Conservation (phyloP, 129 eudicot species). For the Glebionis coronaria region DNA sequence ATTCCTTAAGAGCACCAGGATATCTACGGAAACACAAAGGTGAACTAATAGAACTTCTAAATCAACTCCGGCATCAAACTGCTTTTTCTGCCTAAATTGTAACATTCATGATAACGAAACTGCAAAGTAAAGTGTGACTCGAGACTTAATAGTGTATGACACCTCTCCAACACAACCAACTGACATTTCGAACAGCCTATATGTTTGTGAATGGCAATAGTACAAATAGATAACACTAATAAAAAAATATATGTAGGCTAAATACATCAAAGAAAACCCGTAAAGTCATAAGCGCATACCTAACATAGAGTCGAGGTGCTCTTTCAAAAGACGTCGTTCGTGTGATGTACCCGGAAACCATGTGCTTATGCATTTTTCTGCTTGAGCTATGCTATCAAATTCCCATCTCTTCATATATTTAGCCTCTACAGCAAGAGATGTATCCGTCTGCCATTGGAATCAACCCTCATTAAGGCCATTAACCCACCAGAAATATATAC, state of each 20-base stretch:
- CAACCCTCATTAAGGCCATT: neutral
- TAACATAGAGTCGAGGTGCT: constrained; percentile 52
- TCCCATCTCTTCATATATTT: constrained; percentile 95
- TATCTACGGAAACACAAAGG: too few species aligned
- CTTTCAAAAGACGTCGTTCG: constrained; percentile 57
- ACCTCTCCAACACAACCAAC: too few species aligned
- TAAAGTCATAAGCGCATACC: constrained; percentile 38
- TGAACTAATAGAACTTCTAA: too few species aligned
- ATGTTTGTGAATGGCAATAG: too few species aligned
- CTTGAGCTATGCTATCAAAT: constrained; percentile 88
- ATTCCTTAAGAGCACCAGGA: too few species aligned
- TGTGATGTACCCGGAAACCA: constrained; percentile 78
- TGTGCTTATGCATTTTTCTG: constrained; percentile 53
- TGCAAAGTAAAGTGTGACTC: too few species aligned
- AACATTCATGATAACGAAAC: too few species aligned
- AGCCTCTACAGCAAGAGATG: constrained; percentile 84
- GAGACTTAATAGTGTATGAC: too few species aligned
- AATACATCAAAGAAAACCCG: neutral
- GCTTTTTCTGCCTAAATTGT: too few species aligned
- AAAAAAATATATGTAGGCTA: neutral
- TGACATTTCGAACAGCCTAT: too few species aligned
- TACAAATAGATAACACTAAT: neutral
- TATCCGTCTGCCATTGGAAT: constrained; percentile 69
- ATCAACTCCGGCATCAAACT: too few species aligned
- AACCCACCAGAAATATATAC: constrained; percentile 3